Evolutionary conservation across 1,284 basidiomycete genomes (phyloP), one percentile per base, ranked within the genome.

Genomic region (Austroboletus novae-zelandiae): DNA sequence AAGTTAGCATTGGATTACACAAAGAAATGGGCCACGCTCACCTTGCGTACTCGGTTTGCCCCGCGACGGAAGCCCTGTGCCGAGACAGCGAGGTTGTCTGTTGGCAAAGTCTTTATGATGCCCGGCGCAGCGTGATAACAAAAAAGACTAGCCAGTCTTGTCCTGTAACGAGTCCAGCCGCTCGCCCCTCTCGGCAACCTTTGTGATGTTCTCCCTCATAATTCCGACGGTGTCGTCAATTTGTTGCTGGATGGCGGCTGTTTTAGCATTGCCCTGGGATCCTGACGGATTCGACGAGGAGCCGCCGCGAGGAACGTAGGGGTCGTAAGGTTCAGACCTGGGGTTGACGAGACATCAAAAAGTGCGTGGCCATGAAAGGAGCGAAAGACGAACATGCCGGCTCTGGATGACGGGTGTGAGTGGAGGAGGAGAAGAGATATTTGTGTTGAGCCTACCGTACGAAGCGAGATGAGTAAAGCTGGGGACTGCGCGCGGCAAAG

Each of bases 1-100:
- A 8, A 18, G 34, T 62, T 50, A 64, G 50, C 43, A 35, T 48
- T 57, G 58, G 31, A 67, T 73, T 10, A 49, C 40, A 50, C 54
- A 42, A 42, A 53, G 43, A 43, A 11, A 52, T 37, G 27, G 25
- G 45, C 27, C 23, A 49, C 37, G 53, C 94, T 77, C 67, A 95
- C 93, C 82, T 99, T 99, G 71, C 96, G 86, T 43, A 99, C 97
- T 56, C 93, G 83, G 76, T 97, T 98, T 47, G 97, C 97, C 57
- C 96, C 95, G 60, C 93, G 83, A 56, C 94, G 86, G 85, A 99
- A 99, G 29, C 94, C 94, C 76, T 99, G 97, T 11, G 96, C 97
- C n/a, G 94, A 98, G 35, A 98, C 92, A 29, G 96, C 95, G 51
- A 99, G 83, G 68, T 90, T 98, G 73, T 99, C 96, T 96, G 50